phyloP scores from a whole-genome alignment of 192 early-diverging fungal species.

The Phlyctochytrium arcticum region DNA sequence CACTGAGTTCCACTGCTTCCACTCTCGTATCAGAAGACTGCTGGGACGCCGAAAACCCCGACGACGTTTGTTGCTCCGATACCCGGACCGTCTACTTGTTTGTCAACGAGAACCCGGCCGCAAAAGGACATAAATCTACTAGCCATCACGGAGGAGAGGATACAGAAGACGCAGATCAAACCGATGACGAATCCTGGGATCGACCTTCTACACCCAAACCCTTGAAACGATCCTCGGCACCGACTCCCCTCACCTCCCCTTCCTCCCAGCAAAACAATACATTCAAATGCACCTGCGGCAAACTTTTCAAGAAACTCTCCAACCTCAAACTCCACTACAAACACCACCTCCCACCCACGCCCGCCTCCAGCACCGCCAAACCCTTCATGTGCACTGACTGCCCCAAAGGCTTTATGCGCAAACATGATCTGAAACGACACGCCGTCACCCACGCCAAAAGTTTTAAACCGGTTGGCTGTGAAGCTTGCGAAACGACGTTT shows the following conservation, averaged over 20 bases:
- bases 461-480: slow-evolving; percentile 19
- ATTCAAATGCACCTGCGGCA: slow-evolving; percentile 30
- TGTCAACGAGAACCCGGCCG: slow-evolving; percentile 13
- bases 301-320: slow-evolving; percentile 26
- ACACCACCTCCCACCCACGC: slow-evolving; percentile 10
- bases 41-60: too few species aligned
- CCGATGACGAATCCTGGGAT: neutral
- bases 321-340: slow-evolving; percentile 28
- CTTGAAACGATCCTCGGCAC: neutral
- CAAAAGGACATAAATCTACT: too few species aligned
- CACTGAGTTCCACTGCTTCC: too few species aligned
- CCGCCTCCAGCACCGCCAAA: too few species aligned
- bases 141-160: neutral
- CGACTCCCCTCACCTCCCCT: neutral
- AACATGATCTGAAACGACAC: slow-evolving; percentile 44
- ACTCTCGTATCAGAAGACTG: too few species aligned
- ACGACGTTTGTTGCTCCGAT: slow-evolving; percentile 21
- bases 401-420: slow-evolving; percentile 27
- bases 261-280: neutral
- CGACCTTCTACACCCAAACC: neutral
- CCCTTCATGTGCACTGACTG: neutral
- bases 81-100: slow-evolving; percentile 24
- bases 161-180: too few species aligned
- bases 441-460: slow-evolving; percentile 26
- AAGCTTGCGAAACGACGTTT: slow-evolving; percentile 17